Evolutionary conservation across 2,329 filamentous ascomycete species (phyloP), one percentile per base, ranked within the genome.

Genomic region (Colletotrichum sp.): DNA sequence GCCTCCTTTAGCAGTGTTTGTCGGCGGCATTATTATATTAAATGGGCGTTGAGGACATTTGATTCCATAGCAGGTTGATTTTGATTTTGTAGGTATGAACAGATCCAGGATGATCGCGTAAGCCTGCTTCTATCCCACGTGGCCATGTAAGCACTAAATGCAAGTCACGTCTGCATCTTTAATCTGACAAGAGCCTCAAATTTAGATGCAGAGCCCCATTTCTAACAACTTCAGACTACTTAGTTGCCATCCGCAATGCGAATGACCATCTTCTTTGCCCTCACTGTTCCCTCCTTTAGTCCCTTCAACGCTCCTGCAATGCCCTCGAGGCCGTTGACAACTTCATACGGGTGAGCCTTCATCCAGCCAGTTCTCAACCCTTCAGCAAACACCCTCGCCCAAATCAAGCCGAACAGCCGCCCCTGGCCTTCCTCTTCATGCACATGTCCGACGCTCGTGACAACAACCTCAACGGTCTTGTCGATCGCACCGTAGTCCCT

Each of bases 241-340:
- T 65, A 76, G 2, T 74, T 68, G n/a, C 70, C 74, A 10, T 78
- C 77, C 5, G 67, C 75, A 22, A 78, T 72, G 8, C 77, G 69
- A 16, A 78, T 36, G 3, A 79, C 76, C 69, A 78, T 70, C 76
- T 78, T 79, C 67, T 79, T 79, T 25, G 34, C 76, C 12, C 74
- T 72, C 10, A 79, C 76, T 10, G 66, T 77, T 5, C 76, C 76
- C 6, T 77, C 52, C 66, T 55, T 71, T 28, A 77, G 25, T 5
- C 68, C 71, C 60, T 77, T 65, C 67, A 79, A 36, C 30, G 70
- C 77, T 5, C 25, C 67, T 25, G 75, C 60, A n/a, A 79, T 18
- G 8, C 67, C 66, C 27, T 76, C 71, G 2, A 79, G 66, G 0
- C 77, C 77, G 5, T 77, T 71, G 6, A 72, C 58, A 2, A 78